Evolutionary conservation across 345 rosid genomes (phyloP).

Genomic region (Brassica incana): DNA sequence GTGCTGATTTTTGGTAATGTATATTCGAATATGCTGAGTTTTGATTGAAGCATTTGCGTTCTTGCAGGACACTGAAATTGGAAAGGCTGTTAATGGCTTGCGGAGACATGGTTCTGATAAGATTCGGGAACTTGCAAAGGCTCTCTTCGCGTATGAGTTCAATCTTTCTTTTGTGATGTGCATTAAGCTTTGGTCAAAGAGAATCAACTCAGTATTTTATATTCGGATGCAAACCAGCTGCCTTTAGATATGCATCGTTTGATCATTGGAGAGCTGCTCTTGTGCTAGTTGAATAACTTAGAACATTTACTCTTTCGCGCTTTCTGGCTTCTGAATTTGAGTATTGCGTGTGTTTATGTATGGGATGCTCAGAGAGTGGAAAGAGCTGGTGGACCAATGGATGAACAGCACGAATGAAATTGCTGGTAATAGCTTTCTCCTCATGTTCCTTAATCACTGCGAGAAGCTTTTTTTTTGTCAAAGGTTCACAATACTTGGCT

Average conservation of each 20-base stretch:
- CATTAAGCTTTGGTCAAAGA: not conserved
- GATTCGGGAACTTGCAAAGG: conserved; percentile 57
- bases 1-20: not conserved
- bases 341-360: conserved; percentile 15
- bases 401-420: conserved; percentile 44
- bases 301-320: not conserved
- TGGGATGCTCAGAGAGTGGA: conserved; percentile 56
- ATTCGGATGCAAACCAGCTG: not conserved
- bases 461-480: not conserved
- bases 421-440: conserved; percentile 47
- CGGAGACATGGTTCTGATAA: conserved; percentile 62
- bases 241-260: not conserved
- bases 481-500: conserved; percentile 7
- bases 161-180: conserved; percentile 3
- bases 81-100: conserved; percentile 77
- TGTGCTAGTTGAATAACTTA: not conserved
- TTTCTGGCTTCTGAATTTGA: conserved; percentile 15
- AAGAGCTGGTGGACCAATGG: conserved; percentile 80
- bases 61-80: conserved; percentile 76
- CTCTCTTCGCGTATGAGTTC: conserved; percentile 60
- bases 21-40: not conserved
- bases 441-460: not conserved
- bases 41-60: conserved; percentile 4
- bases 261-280: conserved; percentile 10
- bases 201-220: not conserved